These are phyloP conservation scores for Malus hybrid DNA, from an alignment of 331 rosid genomes.

Conservation along the genomic window DNA sequence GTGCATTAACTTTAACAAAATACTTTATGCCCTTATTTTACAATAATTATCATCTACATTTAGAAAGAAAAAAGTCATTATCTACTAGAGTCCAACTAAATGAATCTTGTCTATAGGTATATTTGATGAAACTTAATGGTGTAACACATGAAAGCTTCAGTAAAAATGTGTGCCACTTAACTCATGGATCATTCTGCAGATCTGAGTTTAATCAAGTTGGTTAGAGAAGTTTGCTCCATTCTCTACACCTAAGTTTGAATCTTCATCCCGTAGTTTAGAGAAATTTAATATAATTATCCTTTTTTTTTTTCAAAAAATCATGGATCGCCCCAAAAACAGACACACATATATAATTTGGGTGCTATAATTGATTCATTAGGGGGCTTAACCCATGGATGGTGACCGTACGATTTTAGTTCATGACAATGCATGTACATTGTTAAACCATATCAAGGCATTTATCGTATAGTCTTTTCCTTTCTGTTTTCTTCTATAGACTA, in stretches of 20 bases:
- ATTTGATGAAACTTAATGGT: not conserved
- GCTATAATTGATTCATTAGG: not conserved
- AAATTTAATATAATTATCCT: too few species aligned
- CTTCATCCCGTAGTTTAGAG: too few species aligned
- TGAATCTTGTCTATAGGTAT: not conserved
- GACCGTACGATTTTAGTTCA: not conserved
- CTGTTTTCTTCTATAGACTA: slow-evolving; percentile 4
- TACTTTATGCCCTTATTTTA: not conserved
- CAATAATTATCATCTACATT: not conserved
- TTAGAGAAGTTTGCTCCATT: too few species aligned
- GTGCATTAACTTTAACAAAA: not conserved
- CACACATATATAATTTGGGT: not conserved
- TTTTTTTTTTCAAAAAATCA: too few species aligned
- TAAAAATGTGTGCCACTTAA: not conserved
- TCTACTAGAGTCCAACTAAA: not conserved
- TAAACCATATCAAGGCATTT: not conserved
- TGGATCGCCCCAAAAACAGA: not conserved
- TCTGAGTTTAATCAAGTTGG: too few species aligned
- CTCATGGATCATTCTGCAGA: not conserved
- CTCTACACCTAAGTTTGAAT: too few species aligned
- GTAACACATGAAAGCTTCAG: not conserved
- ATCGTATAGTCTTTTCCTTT: not conserved
- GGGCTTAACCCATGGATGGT: not conserved
- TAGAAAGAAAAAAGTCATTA: not conserved
- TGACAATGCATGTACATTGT: not conserved